Base-by-base conservation (phyloP, 176 grass and related monocot genomes). In the Eragrostis nindensis region DNA sequence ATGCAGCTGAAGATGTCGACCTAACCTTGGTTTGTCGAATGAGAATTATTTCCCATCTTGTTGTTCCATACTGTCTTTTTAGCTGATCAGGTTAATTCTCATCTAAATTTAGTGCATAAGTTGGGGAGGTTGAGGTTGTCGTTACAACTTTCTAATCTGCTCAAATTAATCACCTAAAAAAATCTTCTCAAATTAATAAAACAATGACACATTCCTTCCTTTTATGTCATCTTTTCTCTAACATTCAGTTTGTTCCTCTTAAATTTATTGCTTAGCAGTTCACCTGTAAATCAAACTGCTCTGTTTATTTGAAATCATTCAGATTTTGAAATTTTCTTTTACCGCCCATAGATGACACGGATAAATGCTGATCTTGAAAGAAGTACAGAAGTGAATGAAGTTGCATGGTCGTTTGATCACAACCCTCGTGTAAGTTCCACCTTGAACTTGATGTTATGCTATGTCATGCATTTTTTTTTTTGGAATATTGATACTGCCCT, bases 301-400 rank as follows among this genome's bases (percentile, higher is more conserved):
- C 9, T 25, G 10, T 70, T 82, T 67, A 43, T 27, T 27, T 13
- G 26, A 27, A 27, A 2, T 61, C 24, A 14, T 81, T 27, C 48
- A 73, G 54, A 32, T 57, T 69, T 8, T 71, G 39, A 66, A 48
- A 57, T 45, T 48, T 25, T 53, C 40, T 17, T 30, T 30, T 44
- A 39, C 59, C 46, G 6, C 55, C 36, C 11, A 74, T 83, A 93
- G 95, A 75, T 91, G 83, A 53, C 82, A 74, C 80, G 89, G 18
- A 44, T 69, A 70, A 27, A 94, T 61, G 57, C 50, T 43, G 75
- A 74, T 76, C 72, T 80, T 87, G 81, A 82, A 66, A 87, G 84
- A 87, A 85, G 47, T 89, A 84, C 90, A 87, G 92, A 98, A 67
- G 86, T 93, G 52, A 91, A 98, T 66, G 69, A 89, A 76, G 48